These are phyloP conservation scores for Penicillium psychrosexuale DNA, from an alignment of 2,329 filamentous ascomycete species.

Conservation along the genomic window DNA sequence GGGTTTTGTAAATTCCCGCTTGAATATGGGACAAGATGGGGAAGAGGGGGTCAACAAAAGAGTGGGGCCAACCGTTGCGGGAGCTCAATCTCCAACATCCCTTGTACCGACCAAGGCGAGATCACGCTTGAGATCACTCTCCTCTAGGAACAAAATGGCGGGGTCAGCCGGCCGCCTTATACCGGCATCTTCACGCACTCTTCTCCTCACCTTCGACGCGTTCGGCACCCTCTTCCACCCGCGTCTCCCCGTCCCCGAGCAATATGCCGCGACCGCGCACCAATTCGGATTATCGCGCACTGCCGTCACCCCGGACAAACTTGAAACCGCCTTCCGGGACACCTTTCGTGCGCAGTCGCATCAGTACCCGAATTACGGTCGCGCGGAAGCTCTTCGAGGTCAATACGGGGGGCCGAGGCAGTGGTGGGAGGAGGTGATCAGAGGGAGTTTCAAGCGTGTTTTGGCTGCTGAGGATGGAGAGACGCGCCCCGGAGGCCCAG, in stretches of 20 bases:
- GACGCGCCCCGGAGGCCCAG: neutral
- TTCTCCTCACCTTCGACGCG: slow-evolving; percentile 47
- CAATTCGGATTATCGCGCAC: slow-evolving; percentile 34
- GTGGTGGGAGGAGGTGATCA: slow-evolving; percentile 47
- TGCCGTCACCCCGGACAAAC: slow-evolving; percentile 24
- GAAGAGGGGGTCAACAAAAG: neutral
- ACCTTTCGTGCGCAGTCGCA: slow-evolving; percentile 33
- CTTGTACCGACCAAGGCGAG: neutral
- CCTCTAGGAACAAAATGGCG: neutral
- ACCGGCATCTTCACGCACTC: slow-evolving; percentile 17
- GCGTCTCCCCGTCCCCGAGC: slow-evolving; percentile 36
- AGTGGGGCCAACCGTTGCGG: neutral
- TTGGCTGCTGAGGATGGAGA: slow-evolving; percentile 6
- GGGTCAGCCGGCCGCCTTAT: neutral
- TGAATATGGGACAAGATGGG: neutral
- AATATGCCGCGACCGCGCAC: slow-evolving; percentile 42
- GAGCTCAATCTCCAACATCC: neutral
- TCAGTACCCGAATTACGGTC: slow-evolving; percentile 45
- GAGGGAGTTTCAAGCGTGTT: slow-evolving; percentile 34
- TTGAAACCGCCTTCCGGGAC: slow-evolving; percentile 38
- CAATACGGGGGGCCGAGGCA: slow-evolving; percentile 39
- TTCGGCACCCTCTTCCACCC: slow-evolving; percentile 47
- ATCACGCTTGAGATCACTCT: neutral
- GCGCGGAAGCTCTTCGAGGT: slow-evolving; percentile 35
- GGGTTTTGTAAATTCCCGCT: neutral